Evolutionary conservation across 2,329 filamentous ascomycete genomes (phyloP), one percentile per base, ranked within the genome.

Genomic region (Diaporthe vaccinii): DNA sequence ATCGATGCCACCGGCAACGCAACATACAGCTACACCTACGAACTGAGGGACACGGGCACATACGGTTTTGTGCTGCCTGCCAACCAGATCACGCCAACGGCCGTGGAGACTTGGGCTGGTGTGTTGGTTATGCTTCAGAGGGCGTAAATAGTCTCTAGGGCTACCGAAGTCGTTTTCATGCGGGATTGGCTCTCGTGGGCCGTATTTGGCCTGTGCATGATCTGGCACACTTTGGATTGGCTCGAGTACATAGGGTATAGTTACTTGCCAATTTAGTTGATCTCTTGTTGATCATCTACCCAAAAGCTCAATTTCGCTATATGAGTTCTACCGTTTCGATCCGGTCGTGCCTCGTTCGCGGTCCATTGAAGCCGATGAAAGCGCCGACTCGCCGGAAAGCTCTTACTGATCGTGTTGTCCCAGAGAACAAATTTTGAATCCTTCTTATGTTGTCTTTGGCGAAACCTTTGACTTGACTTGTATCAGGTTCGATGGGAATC

Each of bases 21-120:
- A 1, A 82, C 85, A 65, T 84, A 83, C 12, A 84, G 84, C 2
- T 86, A 84, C 80, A 84, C 84, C 2, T 82, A 86, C 20, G 84
- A 86, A 79, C 80, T 85, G 14, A 76, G 82, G n/a, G 78, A 78
- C n/a, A 68, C 53, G 17, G 81, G 81, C 3, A 79, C 80, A 34
- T 83, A 82, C 34, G 84, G 84, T 0, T 86, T 86, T 46, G 78
- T 85, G 12, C 78, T 86, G 53, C 84, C 84, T 0, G 79, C 84
- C 0, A 78, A 80, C 41, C 82, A 85, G 77, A 86, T 86, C 22
- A 61, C 82, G 7, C 82, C 83, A 0, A 84, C 81, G 9, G 81
- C 81, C 0, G 78, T 82, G 72, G 84, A 86, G 78, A 79, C 82
- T 72, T 84, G 83, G 83, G 81, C 78, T 0, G 83, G 82, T 4